Evolutionary conservation across 2,329 filamentous ascomycete genomes (phyloP).

Genomic region (Neurospora sp.): DNA sequence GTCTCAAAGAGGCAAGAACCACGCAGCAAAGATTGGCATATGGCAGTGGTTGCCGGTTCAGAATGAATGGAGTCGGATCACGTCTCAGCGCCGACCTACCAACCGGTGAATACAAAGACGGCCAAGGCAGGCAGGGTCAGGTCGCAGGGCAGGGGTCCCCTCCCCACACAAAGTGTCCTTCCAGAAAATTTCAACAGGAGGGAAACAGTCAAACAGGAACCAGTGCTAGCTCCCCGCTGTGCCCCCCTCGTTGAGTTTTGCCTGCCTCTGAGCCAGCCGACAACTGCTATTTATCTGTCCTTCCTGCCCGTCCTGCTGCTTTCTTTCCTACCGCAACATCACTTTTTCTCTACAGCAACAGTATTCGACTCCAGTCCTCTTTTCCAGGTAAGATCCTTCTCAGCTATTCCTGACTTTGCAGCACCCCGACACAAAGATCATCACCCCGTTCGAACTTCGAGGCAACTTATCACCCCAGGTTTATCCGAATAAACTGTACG

Average conservation of each 20-base stretch:
- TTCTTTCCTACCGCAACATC: background rate
- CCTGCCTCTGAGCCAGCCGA: background rate
- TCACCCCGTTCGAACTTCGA: background rate
- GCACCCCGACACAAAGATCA: background rate
- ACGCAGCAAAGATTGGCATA: background rate
- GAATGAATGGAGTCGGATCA: background rate
- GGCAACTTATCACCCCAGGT: background rate
- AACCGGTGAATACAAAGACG: background rate
- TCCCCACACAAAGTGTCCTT: constrained; percentile 14
- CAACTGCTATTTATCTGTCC: background rate
- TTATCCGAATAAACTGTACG: background rate
- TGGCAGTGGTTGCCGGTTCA: background rate
- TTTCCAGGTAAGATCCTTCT: background rate
- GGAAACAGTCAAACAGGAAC: background rate
- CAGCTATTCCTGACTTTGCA: background rate
- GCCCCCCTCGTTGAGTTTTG: background rate
- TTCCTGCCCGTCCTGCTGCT: background rate
- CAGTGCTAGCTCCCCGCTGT: background rate
- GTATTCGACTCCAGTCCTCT: background rate
- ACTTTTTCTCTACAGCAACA: background rate
- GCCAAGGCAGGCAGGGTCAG: background rate
- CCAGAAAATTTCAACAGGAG: constrained; percentile 18
- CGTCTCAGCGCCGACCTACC: background rate
- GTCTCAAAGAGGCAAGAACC: background rate
- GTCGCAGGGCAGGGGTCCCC: constrained; percentile 9